Evolutionary conservation across 495 filamentous ascomycete species (phyloP), one percentile per base, ranked within the genome.

Genomic region (Tuber magnatum): DNA sequence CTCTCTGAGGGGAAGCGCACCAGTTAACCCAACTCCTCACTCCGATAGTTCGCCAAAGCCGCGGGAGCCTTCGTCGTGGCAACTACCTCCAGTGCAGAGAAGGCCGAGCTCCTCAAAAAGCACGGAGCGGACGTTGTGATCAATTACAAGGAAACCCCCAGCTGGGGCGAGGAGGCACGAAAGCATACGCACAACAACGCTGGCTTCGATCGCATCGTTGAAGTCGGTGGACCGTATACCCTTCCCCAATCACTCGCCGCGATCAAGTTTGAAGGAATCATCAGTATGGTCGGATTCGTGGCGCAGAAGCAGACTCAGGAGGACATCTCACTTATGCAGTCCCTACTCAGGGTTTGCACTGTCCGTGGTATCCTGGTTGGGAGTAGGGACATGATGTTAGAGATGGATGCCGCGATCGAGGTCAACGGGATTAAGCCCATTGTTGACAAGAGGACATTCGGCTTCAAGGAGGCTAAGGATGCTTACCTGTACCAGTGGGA

Each of bases 161-260:
- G 88, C 78, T 92, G 90, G 90, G 90, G 89, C 72, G 86, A 87
- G 74, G 86, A 87, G 78, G 85, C 85, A 75, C 78, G 90, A 40
- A 90, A 90, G 0, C 35, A 41, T 18, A 42, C 42, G 20, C 84
- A 84, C 14, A 85, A 84, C 8, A 76, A 71, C 5, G 1, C 51
- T 61, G 90, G 90, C 48, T 88, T 91, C 42, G 85, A 90, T 76
- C 85, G 89, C 78, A 84, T 92, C 43, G 78, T 90, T 32, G 88
- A 90, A 80, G 86, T 89, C 32, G 88, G 74, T 24, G 74, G 74
- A 41, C n/a, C 71, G 12, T n/a, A 46, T 8, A 76, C 74, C 4
- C 20, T 76, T 10, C 28, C 22, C 3, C 42, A 76, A 48, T 68
- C 43, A 16, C 39, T 76, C 18, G 43, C 69, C 24, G 48, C 73